Evolutionary conservation across 176 grass and related monocot genomes (phyloP).

Genomic region (Phragmites australis): DNA sequence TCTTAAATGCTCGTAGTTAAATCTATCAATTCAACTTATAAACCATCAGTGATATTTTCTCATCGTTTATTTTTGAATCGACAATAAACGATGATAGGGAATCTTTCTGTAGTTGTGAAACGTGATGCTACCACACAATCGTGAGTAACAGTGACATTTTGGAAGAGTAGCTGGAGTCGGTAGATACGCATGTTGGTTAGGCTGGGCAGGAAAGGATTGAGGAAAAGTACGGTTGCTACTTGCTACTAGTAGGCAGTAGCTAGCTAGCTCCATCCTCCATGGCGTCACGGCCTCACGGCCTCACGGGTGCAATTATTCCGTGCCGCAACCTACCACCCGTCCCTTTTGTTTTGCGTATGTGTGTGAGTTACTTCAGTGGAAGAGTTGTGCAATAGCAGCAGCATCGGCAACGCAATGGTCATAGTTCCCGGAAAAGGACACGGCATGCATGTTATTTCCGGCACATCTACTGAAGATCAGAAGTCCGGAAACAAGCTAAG

Average conservation of each 20-base stretch:
- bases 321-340: constrained; percentile 3
- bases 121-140: constrained; percentile 4
- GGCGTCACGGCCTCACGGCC: not conserved
- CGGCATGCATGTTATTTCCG: constrained; percentile 25
- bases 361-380: not conserved
- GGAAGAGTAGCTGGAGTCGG: not conserved
- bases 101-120: too few species aligned
- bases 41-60: too few species aligned
- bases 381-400: not conserved
- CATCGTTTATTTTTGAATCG: too few species aligned
- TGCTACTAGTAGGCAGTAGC: not conserved
- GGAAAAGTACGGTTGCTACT: constrained; percentile 9
- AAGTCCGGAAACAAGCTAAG: too few species aligned
- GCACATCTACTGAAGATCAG: too few species aligned
- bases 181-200: constrained; percentile 25
- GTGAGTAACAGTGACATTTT: not conserved
- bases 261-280: constrained; percentile 2
- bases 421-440: constrained; percentile 41
- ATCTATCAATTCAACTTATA: too few species aligned
- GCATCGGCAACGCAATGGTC: constrained; percentile 27
- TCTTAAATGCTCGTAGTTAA: too few species aligned
- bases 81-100: too few species aligned
- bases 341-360: not conserved
- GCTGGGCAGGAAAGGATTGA: constrained; percentile 26
- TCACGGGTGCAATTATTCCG: constrained; percentile 19